These are phyloP conservation scores for Quercus mongolica DNA, from an alignment of 306 rosid species.

Conservation along the genomic window DNA sequence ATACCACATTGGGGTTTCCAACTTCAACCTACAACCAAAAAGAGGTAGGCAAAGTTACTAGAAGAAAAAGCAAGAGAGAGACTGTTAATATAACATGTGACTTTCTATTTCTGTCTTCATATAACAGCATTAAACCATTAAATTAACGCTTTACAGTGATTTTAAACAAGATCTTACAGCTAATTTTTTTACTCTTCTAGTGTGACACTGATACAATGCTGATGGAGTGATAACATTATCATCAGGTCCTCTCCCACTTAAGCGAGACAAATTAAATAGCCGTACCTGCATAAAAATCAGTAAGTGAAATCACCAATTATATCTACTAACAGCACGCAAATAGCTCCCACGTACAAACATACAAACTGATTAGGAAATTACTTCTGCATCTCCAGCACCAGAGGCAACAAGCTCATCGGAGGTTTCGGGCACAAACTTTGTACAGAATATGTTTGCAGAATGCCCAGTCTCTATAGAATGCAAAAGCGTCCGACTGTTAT, in stretches of 20 bases:
- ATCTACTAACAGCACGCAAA: neutral
- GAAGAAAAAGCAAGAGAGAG: constrained; percentile 11
- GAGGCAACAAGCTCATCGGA: constrained; percentile 93
- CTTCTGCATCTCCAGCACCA: constrained; percentile 99
- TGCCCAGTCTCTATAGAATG: constrained; percentile 93
- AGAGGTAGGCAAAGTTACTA: constrained; percentile 14
- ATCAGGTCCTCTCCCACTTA: constrained; percentile 51
- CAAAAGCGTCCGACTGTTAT: constrained; percentile 55
- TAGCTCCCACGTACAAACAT: neutral
- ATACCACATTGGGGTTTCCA: constrained; percentile 94
- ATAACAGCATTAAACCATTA: constrained; percentile 7
- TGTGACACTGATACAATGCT: constrained; percentile 76
- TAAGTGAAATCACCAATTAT: constrained; percentile 4
- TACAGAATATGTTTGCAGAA: constrained; percentile 85
- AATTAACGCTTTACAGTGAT: constrained; percentile 7
- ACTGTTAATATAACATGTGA: neutral
- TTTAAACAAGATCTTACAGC: constrained; percentile 65
- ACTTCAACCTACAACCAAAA: constrained; percentile 69
- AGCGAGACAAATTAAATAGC: constrained; percentile 68
- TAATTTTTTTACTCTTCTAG: constrained; percentile 92
- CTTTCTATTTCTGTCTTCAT: constrained; percentile 6
- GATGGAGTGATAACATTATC: constrained; percentile 59
- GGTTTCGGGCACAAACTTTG: constrained; percentile 95
- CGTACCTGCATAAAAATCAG: constrained; percentile 68
- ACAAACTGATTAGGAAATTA: constrained; percentile 30